Percentiles rank a stretch among this genome's conserved stretches.
These are phyloP conservation scores for Epichloe typhina DNA, from an alignment of 2,329 filamentous ascomycete species.

Conservation along the genomic window DNA sequence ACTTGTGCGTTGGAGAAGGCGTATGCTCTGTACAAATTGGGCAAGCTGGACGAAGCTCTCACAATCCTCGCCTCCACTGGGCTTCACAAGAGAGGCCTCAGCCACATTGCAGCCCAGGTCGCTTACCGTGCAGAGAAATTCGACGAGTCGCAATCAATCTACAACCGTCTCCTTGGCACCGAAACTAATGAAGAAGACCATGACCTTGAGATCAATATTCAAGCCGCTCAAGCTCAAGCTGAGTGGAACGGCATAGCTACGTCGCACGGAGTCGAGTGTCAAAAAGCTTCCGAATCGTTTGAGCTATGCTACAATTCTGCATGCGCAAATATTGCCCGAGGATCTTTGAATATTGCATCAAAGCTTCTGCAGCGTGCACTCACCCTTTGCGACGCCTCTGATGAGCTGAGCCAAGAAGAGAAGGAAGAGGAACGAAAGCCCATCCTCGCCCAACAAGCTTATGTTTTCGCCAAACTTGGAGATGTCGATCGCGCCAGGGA, in stretches of 20 bases:
- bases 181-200: slow-evolving; percentile 49
- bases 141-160: slow-evolving; percentile 48
- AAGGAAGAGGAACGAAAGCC: slow-evolving; percentile 62
- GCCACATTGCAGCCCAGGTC: slow-evolving; percentile 49
- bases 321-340: slow-evolving; percentile 57
- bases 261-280: slow-evolving; percentile 32
- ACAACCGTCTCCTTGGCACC: slow-evolving; percentile 40
- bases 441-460: slow-evolving; percentile 65
- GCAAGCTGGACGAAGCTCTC: slow-evolving; percentile 53
- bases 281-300: slow-evolving; percentile 56
- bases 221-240: slow-evolving; percentile 58
- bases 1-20: slow-evolving; percentile 55
- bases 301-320: slow-evolving; percentile 74
- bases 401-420: slow-evolving; percentile 61
- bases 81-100: slow-evolving; percentile 22
- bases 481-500: slow-evolving; percentile 51
- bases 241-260: slow-evolving; percentile 48
- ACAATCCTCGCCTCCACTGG: slow-evolving; percentile 23
- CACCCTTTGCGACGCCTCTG: slow-evolving; percentile 57
- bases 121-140: slow-evolving; percentile 68
- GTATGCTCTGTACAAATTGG: slow-evolving; percentile 75
- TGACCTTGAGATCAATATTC: slow-evolving; percentile 64
- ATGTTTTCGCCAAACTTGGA: slow-evolving; percentile 54
- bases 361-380: slow-evolving; percentile 56
- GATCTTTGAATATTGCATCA: slow-evolving; percentile 50